phyloP scores from a whole-genome alignment of 176 grass and related monocot species.

The Eragrostis curvula region DNA sequence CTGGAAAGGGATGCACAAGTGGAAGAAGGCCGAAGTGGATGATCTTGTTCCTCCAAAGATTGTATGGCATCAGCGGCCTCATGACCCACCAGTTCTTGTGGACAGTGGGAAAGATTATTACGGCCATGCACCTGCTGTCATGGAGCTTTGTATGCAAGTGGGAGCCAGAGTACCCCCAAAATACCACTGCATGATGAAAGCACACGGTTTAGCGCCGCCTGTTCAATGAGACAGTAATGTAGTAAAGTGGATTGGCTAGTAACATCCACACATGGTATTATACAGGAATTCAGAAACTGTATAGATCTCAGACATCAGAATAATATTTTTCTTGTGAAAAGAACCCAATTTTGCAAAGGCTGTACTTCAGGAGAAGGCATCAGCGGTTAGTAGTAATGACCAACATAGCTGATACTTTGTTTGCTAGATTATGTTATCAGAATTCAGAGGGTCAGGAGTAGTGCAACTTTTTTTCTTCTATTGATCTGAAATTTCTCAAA shows the following conservation, averaged over 20 bases:
- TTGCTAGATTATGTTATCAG: not conserved
- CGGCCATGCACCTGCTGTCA: slow-evolving; percentile 85
- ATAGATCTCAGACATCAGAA: slow-evolving; percentile 19
- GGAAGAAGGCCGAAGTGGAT: slow-evolving; percentile 78
- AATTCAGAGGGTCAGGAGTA: not conserved
- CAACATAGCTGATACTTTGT: not conserved
- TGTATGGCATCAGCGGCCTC: slow-evolving; percentile 84
- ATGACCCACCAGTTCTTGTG: slow-evolving; percentile 76
- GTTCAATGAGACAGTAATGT: slow-evolving; percentile 7
- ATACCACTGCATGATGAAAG: slow-evolving; percentile 88
- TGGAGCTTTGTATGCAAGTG: slow-evolving; percentile 75
- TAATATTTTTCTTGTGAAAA: slow-evolving; percentile 5
- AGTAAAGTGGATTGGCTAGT: slow-evolving; percentile 12
- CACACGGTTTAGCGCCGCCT: slow-evolving; percentile 61
- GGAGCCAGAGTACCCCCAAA: slow-evolving; percentile 66
- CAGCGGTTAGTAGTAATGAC: not conserved
- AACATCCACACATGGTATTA: slow-evolving; percentile 1
- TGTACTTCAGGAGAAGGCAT: slow-evolving; percentile 2
- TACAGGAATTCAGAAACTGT: slow-evolving; percentile 9
- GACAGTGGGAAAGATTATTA: slow-evolving; percentile 67
- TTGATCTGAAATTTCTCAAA: not conserved
- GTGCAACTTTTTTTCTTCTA: not conserved
- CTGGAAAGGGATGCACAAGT: slow-evolving; percentile 81
- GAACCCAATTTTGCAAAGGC: not conserved
- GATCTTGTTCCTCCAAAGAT: slow-evolving; percentile 77